Evolutionary conservation across 768 basidiomycete species (phyloP), one percentile per base, ranked within the genome.

Genomic region (Neoboletus subvelutipes): DNA sequence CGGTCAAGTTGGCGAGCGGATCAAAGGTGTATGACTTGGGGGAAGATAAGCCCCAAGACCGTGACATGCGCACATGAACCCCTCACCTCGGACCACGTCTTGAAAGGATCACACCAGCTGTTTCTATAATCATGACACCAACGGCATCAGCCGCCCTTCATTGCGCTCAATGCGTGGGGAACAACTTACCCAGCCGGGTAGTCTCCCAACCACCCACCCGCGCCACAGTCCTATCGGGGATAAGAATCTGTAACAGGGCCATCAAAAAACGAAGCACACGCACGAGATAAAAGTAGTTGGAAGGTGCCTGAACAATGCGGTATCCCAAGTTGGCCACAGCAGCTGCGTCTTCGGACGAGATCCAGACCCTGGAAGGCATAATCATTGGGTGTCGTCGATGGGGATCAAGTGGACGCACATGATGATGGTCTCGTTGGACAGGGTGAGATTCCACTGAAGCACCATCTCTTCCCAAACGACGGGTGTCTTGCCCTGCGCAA

Each of bases 391-490:
- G n/a, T 50, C 10, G 17, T 3, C 20, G 18, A 1, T 15, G 3
- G 4, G 28, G 41, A 46, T 36, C 24, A 18, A 15, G 17, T 6
- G 3, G 1, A 10, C 62, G 8, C 33, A 77, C 76, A 80, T 71
- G 49, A 80, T 64, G 52, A 80, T 61, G 10, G 78, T 77, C 40
- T 79, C 76, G 34, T 77, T 76, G 22, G 63, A 64, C 1, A 82
- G 70, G 0, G 68, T 72, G 11, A 82, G 61, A 48, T 77, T 73
- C 61, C 69, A 72, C 20, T 64, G 31, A n/a, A 76, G 54, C 11
- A 77, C 72, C 79, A 83, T 80, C 58, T 85, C 84, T 75, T 94
- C 86, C 88, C 90, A 93, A 7, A 94, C 90, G 33, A 92, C 84
- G 1, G 90, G 86, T 0, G 81, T 87, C 73, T 93, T 94, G 0